Base-by-base conservation (phyloP, 2,329 filamentous ascomycete species). In the Botryotinia globosa region DNA sequence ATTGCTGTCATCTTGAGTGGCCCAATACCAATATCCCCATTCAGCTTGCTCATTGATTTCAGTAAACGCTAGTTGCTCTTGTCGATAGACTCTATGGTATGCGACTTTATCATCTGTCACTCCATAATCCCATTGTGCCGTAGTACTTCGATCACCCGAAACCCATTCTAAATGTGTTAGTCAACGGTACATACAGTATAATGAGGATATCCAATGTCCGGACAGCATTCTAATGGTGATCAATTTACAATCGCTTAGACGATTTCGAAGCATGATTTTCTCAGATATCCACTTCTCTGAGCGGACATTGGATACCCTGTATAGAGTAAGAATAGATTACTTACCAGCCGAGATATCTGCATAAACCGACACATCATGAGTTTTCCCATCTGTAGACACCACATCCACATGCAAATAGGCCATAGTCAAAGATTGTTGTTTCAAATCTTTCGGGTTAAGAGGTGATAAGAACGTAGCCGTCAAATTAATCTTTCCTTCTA, bases 1-100 rank as follows among this genome's bases (percentile, higher is more conserved):
- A 37, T 85, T 85, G 32, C 81, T 79, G 22, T 85, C 80, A 70
- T 86, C 84, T 39, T 89, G 87, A 5, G 88, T 94, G 20, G 91
- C 90, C 81, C 94, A 94, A 81, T 92, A 90, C 83, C 94, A 88
- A 68, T 88, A 90, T 3, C 94, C 94, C 94, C 94, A 97, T 83
- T 94, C 91, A 0, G 92, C 87, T 76, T 91, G 90, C 78, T 97
- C 91, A 58, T 83, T 83, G 20, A 83, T 83, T 80, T 97, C 94
- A 1, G 88, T 87, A 71, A 96, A 91, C 29, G 89, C 82, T 66
- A 87, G 82, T 80, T 95, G 91, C 14, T 84, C 80, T 74, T 86
- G 83, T 62, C 88, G 85, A 75, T 85, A 86, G 73, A 93, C 87
- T 66, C 86, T 86, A 82, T 93, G 91, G 78, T 91, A 93, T 9